Conservation (phyloP, 1,284 basidiomycete species). For the Puccinia polysora region DNA sequence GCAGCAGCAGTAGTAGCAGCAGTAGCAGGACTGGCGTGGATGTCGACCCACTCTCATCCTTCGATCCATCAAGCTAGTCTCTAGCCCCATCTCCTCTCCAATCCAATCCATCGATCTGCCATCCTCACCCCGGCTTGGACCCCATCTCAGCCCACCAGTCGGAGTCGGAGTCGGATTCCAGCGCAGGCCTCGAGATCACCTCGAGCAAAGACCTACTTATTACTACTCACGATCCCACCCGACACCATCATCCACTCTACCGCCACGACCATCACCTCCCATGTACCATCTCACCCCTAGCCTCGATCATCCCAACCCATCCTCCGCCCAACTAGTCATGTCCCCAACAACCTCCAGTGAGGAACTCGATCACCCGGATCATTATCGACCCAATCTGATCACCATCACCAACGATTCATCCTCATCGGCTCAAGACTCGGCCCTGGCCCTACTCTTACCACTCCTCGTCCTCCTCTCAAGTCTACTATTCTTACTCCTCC, state of each 20-base stretch:
- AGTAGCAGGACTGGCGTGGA: too few relatives aligned
- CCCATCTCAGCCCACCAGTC: slow-evolving; percentile 86
- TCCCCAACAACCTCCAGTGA: slow-evolving; percentile 91
- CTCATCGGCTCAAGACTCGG: slow-evolving; percentile 57
- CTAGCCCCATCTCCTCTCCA: too few relatives aligned
- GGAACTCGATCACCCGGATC: slow-evolving; percentile 94
- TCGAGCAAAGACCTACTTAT: slow-evolving; percentile 85
- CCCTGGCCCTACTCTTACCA: slow-evolving; percentile 71
- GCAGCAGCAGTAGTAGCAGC: too few relatives aligned
- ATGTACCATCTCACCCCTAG: background rate
- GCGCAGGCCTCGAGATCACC: slow-evolving; percentile 80
- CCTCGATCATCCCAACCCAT: slow-evolving; percentile 79
- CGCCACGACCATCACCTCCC: slow-evolving; percentile 21
- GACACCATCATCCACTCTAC: slow-evolving; percentile 56
- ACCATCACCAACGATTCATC: slow-evolving; percentile 93
- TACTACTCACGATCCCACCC: slow-evolving; percentile 65
- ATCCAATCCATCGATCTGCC: too few relatives aligned
- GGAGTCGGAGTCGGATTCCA: slow-evolving; percentile 71
- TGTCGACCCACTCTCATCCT: too few relatives aligned
- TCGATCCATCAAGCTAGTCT: too few relatives aligned
- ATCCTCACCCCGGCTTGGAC: too few relatives aligned
- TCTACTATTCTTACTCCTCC: slow-evolving; percentile 81
- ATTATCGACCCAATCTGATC: slow-evolving; percentile 97
- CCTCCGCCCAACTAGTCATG: slow-evolving; percentile 87
- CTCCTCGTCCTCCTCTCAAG: slow-evolving; percentile 86